Conservation (phyloP, 2,329 filamentous ascomycete species). For the Penicillium sp. region DNA sequence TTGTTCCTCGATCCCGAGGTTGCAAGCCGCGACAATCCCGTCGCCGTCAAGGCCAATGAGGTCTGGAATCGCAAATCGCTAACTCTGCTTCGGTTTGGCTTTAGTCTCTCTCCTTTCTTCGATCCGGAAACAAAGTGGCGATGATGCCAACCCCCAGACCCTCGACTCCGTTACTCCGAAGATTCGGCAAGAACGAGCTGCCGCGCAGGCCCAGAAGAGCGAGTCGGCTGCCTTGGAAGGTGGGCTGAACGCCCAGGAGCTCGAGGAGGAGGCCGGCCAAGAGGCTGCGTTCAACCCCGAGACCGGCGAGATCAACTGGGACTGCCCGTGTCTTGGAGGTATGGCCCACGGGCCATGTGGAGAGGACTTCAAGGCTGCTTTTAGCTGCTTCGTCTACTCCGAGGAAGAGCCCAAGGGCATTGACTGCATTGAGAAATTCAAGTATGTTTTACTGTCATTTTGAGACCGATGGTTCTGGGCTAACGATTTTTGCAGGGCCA, state of each 20-base stretch:
- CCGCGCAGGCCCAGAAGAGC: conserved; percentile 11
- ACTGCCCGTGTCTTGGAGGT: conserved; percentile 93
- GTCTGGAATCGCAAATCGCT: conserved; percentile 7
- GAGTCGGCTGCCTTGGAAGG: conserved; percentile 15
- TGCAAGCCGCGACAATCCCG: conserved; percentile 4
- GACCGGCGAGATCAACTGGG: conserved; percentile 99
- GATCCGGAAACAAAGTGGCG: conserved; percentile 30
- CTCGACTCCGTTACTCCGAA: conserved; percentile 66
- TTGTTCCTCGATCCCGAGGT: conserved; percentile 11
- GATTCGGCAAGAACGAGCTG: conserved; percentile 33
- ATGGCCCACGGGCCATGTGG: conserved; percentile 97
- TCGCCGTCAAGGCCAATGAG: conserved; percentile 4
- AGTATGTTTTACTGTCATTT: conserved; percentile 57
- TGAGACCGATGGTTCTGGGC: conserved; percentile 8
- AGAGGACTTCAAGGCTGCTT: conserved; percentile 90
- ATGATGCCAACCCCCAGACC: conserved; percentile 56
- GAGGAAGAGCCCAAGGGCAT: conserved; percentile 94
- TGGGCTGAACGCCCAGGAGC: conserved; percentile 47
- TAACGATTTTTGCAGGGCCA: conserved; percentile 60
- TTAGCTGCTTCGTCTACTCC: conserved; percentile 98
- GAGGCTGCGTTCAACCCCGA: conserved; percentile 97
- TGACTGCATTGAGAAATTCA: conserved; percentile 96
- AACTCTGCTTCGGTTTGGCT: conserved; percentile 3
- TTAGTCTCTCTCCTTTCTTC: conserved; percentile 34
- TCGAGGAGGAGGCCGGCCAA: conserved; percentile 78